Conservation (phyloP, 495 filamentous ascomycete genomes). For the Ascobolus immersus region DNA sequence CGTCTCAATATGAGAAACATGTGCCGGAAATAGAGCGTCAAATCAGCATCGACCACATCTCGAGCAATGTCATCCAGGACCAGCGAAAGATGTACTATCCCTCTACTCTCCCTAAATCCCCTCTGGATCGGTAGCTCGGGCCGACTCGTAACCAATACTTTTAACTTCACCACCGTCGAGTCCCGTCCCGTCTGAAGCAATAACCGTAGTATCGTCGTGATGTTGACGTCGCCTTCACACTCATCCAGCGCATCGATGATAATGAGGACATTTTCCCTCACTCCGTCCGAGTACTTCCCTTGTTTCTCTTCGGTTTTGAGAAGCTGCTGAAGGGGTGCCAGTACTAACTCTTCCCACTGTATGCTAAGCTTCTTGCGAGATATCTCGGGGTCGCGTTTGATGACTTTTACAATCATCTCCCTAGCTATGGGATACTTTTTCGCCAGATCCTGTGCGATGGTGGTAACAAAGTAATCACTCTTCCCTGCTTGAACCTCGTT, state of each 20-base stretch:
- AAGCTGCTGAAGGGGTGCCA: slow-evolving; percentile 7
- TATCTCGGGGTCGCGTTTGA: slow-evolving; percentile 4
- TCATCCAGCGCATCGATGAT: slow-evolving; percentile 19
- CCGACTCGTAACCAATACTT: slow-evolving; percentile 18
- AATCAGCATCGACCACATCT: too few species aligned
- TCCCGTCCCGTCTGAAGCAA: slow-evolving; percentile 9
- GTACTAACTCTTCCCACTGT: slow-evolving; percentile 8
- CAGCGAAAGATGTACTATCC: slow-evolving; percentile 7
- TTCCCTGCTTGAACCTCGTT: slow-evolving; percentile 7
- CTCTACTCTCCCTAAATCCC: slow-evolving; percentile 7
- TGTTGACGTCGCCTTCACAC: slow-evolving; percentile 12
- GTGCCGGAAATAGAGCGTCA: too few species aligned
- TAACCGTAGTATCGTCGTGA: slow-evolving; percentile 12
- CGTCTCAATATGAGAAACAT: too few species aligned
- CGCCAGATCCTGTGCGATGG: slow-evolving; percentile 6
- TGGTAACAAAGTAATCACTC: slow-evolving; percentile 9
- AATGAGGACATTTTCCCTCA: slow-evolving; percentile 8
- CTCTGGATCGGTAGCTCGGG: slow-evolving; percentile 14
- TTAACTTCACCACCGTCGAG: slow-evolving; percentile 7
- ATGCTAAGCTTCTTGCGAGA: slow-evolving; percentile 1
- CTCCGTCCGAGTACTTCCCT: neutral
- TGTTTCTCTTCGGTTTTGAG: too few species aligned
- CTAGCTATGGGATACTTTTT: slow-evolving; percentile 2
- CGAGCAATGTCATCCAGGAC: slow-evolving; percentile 5
- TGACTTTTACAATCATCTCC: slow-evolving; percentile 4